Evolutionary conservation across 495 filamentous ascomycete species (phyloP), one percentile per base, ranked within the genome.

Genomic region (Chaetomium cochliodes): DNA sequence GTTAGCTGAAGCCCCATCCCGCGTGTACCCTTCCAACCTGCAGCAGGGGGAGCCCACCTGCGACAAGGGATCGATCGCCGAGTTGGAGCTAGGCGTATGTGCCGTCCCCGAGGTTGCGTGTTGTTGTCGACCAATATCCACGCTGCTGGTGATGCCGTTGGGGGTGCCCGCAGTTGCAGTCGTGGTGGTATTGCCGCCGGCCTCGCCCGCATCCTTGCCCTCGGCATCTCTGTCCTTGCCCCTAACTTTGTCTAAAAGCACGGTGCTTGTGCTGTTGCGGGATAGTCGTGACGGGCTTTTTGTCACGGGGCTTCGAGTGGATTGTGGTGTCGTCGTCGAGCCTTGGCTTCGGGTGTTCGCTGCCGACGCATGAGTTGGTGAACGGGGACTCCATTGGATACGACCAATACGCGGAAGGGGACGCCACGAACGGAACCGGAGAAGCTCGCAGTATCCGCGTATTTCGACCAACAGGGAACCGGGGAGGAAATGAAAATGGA

Each of bases 1-100:
- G 58, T 56, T 58, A 51, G 62, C 37, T 8, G 26, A 26, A 15
- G 8, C 7, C 28, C 6, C 26, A 12, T 37, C 6, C 22, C 2
- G 33, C 20, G 20, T 1, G 9, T 6, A 28, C 1, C 9, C 4
- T 20, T 25, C 50, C 33, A 3, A 28, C 23, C 50, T 41, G 47
- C 15, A n/a, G n/a, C n/a, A 41, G 28, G 54, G 16, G 20, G 41
- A 15, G 60, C 79, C 62, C 66, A 82, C 80, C 65, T 81, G 80
- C 5, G 79, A 80, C 63, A 82, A 67, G 12, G 80, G 79, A 66
- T 82, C 79, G 23, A 82, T 74, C 51, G 75, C 76, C 5, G 70
- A 60, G 42, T 25, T 68, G 25, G 65, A 37, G 18, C 59, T 64
- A 15, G 73, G 63, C 16, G 76, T 64, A 25, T 57, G 58, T 39